phyloP scores from a whole-genome alignment of 1,139 yeast species.

The Magnusiomyces clavatus region DNA sequence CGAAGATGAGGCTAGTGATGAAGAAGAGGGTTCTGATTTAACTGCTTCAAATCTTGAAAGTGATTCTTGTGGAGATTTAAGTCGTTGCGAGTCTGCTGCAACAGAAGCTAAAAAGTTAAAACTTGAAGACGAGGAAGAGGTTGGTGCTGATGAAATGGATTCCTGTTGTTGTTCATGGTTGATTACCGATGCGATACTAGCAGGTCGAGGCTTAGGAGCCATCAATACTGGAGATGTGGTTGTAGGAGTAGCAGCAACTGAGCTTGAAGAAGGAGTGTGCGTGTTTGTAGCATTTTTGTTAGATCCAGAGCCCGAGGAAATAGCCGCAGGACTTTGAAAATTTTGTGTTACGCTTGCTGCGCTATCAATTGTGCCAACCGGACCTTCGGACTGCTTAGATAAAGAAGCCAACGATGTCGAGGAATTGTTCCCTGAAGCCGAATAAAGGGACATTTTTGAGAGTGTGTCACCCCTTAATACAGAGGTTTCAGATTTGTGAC shows the following conservation, averaged over 20 bases:
- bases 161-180: background rate
- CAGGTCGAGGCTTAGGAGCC: background rate
- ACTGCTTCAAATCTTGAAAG: background rate
- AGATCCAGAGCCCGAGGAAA: background rate
- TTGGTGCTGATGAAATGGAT: background rate
- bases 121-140: constrained; percentile 3
- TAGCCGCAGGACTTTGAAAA: background rate
- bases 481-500: constrained; percentile 16
- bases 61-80: background rate
- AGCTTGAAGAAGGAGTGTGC: background rate
- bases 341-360: background rate
- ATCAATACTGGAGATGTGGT: background rate
- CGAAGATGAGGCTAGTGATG: background rate
- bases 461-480: constrained; percentile 13
- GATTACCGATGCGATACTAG: background rate
- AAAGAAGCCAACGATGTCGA: constrained; percentile 3
- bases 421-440: constrained; percentile 1
- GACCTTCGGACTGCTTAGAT: no score
- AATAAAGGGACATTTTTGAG: constrained; percentile 14
- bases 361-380: no score
- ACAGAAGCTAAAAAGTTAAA: constrained; percentile 10
- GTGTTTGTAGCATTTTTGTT: background rate
- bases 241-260: background rate
- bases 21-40: background rate
- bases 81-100: constrained; percentile 8